Evolutionary conservation across 495 filamentous ascomycete species (phyloP).

Genomic region (Pyronema domesticum): DNA sequence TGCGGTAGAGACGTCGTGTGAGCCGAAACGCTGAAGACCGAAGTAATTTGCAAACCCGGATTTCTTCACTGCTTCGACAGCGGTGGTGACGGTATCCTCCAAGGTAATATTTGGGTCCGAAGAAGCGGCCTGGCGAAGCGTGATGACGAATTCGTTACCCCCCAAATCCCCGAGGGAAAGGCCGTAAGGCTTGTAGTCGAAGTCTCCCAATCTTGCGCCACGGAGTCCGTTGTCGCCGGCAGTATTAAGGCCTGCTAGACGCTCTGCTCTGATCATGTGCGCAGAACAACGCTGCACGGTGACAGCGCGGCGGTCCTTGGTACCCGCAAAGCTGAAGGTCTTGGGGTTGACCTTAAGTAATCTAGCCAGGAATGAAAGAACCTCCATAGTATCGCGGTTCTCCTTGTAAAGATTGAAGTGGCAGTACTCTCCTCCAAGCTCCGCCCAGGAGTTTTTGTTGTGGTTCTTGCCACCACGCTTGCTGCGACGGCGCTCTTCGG

Average conservation of each 20-base stretch:
- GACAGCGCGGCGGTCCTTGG: slow-evolving; percentile 79
- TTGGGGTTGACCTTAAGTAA: slow-evolving; percentile 44
- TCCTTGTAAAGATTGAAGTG: slow-evolving; percentile 96
- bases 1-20: slow-evolving; percentile 57
- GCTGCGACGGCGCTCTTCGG: slow-evolving; percentile 9
- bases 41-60: slow-evolving; percentile 92
- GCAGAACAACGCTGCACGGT: slow-evolving; percentile 73
- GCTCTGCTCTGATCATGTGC: slow-evolving; percentile 42
- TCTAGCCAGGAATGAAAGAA: slow-evolving; percentile 51
- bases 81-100: slow-evolving; percentile 36
- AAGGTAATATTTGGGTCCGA: slow-evolving; percentile 19
- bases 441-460: slow-evolving; percentile 25
- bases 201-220: slow-evolving; percentile 53
- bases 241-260: slow-evolving; percentile 44
- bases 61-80: slow-evolving; percentile 36
- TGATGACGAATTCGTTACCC: slow-evolving; percentile 87
- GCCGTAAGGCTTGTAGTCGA: slow-evolving; percentile 47
- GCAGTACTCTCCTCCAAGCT: slow-evolving; percentile 51
- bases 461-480: slow-evolving; percentile 21
- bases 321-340: slow-evolving; percentile 71
- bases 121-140: slow-evolving; percentile 48
- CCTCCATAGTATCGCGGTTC: slow-evolving; percentile 96
- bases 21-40: slow-evolving; percentile 84
- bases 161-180: slow-evolving; percentile 65
- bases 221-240: slow-evolving; percentile 29